Evolutionary conservation across 371 early-diverging fungal genomes (phyloP), one percentile per base, ranked within the genome.

Genomic region (Mortierella sp.): DNA sequence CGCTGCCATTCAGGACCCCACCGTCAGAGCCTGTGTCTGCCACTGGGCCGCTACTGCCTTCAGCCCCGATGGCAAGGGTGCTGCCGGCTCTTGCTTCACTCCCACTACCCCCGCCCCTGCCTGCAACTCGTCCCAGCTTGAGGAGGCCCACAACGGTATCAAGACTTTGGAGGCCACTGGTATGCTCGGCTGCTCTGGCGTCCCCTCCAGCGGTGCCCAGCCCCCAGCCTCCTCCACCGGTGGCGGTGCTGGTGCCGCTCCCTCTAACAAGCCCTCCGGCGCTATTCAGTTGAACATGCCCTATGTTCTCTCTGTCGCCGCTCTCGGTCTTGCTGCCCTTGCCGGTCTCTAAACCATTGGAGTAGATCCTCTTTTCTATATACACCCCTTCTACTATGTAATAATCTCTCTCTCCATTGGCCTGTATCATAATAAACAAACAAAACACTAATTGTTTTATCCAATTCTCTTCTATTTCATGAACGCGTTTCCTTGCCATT

Each of bases 311-410:
- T 73, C 80, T 19, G 59, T 80, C 28, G 84, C 84, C 59, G 84
- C 80, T 46, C 2, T 83, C 44, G 84, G 84, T 61, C 79, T 80
- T 55, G 84, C 77, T 54, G 84, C 84, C 72, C 71, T 80, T 57
- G 77, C 71, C 28, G 84, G 84, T 14, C 71, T 83, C n/a, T 83
- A 83, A 77, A 71, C 16, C 9, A 71, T 51, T 48, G 50, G 44
- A 34, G 31, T 34, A 50, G 24, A 67, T 31, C 28, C 14, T 26
- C 59, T 16, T 16, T 31, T 61, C 28, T n/a, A 44, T 14, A 46
- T 31, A 21, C 44, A 21, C 46, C 16, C 40, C 37, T 26, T 21
- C 64, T 64, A 64, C 64, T 50, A 5, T 50, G 71, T 71, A 71
- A 71, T 71, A 71, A 70, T 70, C 70, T 26, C 14, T 26, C 14